Evolutionary conservation across 2,329 filamentous ascomycete genomes (phyloP), one percentile per base, ranked within the genome.

Genomic region (Phoma sp.): DNA sequence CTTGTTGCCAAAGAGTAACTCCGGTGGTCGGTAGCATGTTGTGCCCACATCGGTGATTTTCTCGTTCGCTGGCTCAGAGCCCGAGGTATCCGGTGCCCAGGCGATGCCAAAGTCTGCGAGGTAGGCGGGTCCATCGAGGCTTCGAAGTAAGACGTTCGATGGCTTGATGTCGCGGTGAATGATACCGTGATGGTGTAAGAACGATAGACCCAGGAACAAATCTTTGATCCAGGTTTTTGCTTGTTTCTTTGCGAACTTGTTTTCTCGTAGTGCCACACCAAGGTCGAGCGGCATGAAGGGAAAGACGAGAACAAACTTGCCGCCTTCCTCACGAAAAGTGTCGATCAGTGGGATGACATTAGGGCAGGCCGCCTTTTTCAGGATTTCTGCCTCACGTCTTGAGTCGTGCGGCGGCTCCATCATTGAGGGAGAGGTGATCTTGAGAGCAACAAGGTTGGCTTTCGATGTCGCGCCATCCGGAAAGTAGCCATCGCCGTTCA

Each of bases 11-110:
- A 99, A 98, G 6, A 99, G 80, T 0, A 93, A 84, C 69, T 99
- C 96, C 0, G 95, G 95, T 0, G 93, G 85, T 18, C 96, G 86
- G 76, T 99, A 99, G 43, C 89, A 86, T 0, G 93, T 93, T 1
- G 93, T 98, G 32, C 95, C 95, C 24, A 99, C 90, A 71, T 99
- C 96, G 7, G 95, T 88, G 47, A 96, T 89, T 75, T 98, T 98
- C 49, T 80, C 67, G 48, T 85, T 72, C 7, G 79, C 68, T 1
- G 85, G 79, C 70, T 99, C 95, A 11, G 84, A 82, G 3, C 77
- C 75, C 5, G 74, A 60, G 22, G 79, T 75, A 9, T 80, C 73
- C 2, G 88, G 84, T 61, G 88, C 86, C 92, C 92, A 97, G 7
- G 93, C 86, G 35, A 95, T 96, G 45, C 95, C 93, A 77, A 99